phyloP scores from a whole-genome alignment of 169 alveolate species.

The Babesia divergens region DNA sequence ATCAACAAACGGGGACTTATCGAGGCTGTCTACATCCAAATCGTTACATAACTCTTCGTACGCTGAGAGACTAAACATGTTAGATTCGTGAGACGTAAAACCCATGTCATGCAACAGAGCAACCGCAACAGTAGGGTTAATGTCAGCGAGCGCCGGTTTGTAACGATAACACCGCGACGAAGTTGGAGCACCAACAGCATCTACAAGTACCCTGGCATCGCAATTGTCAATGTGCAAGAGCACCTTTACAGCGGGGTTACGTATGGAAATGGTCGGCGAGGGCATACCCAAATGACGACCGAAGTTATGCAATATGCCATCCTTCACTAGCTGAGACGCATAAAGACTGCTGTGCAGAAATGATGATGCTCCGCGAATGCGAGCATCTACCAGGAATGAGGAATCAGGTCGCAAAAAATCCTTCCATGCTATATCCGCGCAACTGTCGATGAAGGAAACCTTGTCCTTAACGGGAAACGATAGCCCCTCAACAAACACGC shows the following conservation, averaged over 20 bases:
- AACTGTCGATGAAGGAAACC: slow-evolving; percentile 14
- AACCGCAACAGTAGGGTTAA: slow-evolving; percentile 57
- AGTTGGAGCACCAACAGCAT: slow-evolving; percentile 28
- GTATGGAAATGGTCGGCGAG: slow-evolving; percentile 21
- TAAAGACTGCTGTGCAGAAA: slow-evolving; percentile 21
- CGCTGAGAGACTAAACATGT: not conserved
- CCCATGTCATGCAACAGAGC: slow-evolving; percentile 47
- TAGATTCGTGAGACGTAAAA: not conserved
- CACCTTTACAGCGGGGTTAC: slow-evolving; percentile 32
- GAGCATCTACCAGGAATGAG: slow-evolving; percentile 23
- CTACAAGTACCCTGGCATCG: slow-evolving; percentile 36
- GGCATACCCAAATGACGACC: not conserved
- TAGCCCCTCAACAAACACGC: slow-evolving; percentile 43
- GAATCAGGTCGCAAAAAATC: slow-evolving; percentile 1
- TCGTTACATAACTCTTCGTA: slow-evolving; percentile 22
- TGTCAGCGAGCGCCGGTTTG: slow-evolving; percentile 44
- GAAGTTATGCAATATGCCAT: slow-evolving; percentile 41
- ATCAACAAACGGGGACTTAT: not conserved
- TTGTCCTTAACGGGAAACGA: slow-evolving; percentile 34
- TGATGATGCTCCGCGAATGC: not conserved
- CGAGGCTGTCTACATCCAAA: too few species aligned
- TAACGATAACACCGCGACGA: slow-evolving; percentile 44
- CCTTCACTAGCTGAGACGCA: slow-evolving; percentile 58
- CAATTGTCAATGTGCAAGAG: slow-evolving; percentile 21
- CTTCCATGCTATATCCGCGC: slow-evolving; percentile 29